A percentile compares a stretch with the other conserved stretches of the same genome.
phyloP scores from a whole-genome alignment of 768 basidiomycete species.

The Butyriboletus loyo region DNA sequence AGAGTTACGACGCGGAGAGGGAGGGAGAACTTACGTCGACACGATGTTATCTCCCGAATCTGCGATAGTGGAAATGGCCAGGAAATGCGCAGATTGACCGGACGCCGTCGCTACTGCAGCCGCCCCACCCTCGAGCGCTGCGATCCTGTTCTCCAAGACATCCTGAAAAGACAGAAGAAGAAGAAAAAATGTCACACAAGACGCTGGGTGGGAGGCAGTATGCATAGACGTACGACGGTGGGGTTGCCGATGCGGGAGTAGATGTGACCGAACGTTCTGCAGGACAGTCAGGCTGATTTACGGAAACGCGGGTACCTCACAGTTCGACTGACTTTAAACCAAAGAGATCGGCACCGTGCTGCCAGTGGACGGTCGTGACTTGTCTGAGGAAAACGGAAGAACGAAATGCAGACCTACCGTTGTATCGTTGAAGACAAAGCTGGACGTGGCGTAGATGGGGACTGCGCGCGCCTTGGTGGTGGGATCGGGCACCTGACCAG shows the following conservation, averaged over 20 bases:
- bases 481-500: constrained; percentile 51
- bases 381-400: neutral
- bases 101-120: constrained; percentile 57
- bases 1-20: neutral
- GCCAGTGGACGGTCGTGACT: neutral
- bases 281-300: neutral
- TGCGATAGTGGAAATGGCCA: constrained; percentile 54
- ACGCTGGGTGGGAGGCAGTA: neutral
- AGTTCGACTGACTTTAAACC: constrained; percentile 37
- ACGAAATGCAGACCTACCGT: constrained; percentile 31
- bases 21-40: constrained; percentile 40
- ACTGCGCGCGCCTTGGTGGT: constrained; percentile 59
- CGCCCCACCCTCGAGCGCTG: constrained; percentile 60
- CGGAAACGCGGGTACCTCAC: neutral
- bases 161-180: constrained; percentile 34
- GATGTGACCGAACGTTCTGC: constrained; percentile 44
- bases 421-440: constrained; percentile 55
- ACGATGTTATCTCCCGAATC: constrained; percentile 63
- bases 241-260: constrained; percentile 58
- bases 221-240: constrained; percentile 42
- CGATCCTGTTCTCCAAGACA: constrained; percentile 63
- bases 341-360: constrained; percentile 58
- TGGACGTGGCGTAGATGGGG: constrained; percentile 58
- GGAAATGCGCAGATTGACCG: constrained; percentile 62
- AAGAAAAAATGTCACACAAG: neutral